Conservation (phyloP, 768 basidiomycete genomes). For the Kwoniella heveanensis region DNA sequence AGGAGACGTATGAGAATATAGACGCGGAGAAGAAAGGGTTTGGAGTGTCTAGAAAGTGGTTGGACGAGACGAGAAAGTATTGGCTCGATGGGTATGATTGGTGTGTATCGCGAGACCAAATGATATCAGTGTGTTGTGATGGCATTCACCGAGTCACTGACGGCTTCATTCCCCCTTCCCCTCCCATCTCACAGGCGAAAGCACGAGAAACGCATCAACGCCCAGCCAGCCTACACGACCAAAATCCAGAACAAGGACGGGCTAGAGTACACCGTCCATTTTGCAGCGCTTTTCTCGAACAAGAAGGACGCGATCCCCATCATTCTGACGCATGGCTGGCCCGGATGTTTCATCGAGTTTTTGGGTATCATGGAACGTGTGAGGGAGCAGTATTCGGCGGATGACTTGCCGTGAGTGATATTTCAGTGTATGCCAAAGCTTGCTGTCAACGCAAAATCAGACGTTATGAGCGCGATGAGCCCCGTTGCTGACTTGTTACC, state of each 20-base stretch:
- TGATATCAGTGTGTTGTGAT: neutral
- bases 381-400: conserved; percentile 11
- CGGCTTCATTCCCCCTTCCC: neutral
- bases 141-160: neutral
- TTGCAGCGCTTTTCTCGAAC: conserved; percentile 16
- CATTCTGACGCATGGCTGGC: conserved; percentile 35
- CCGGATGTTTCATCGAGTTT: conserved; percentile 32
- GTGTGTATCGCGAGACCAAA: conserved; percentile 17
- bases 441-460: too few relatives aligned
- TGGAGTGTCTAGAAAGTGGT: conserved; percentile 34
- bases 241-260: conserved; percentile 23
- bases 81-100: conserved; percentile 40
- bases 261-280: conserved; percentile 25
- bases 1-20: conserved; percentile 38
- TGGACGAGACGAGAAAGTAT: conserved; percentile 26
- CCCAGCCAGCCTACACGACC: conserved; percentile 27
- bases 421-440: too few relatives aligned
- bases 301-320: conserved; percentile 26
- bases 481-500: neutral
- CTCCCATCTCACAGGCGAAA: conserved; percentile 36
- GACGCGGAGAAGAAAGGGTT: conserved; percentile 26
- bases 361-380: conserved; percentile 22
- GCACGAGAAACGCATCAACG: conserved; percentile 35
- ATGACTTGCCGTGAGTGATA: conserved; percentile 24
- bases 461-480: too few relatives aligned